phyloP scores from a whole-genome alignment of 768 basidiomycete genomes.

The Pholiota conissans region DNA sequence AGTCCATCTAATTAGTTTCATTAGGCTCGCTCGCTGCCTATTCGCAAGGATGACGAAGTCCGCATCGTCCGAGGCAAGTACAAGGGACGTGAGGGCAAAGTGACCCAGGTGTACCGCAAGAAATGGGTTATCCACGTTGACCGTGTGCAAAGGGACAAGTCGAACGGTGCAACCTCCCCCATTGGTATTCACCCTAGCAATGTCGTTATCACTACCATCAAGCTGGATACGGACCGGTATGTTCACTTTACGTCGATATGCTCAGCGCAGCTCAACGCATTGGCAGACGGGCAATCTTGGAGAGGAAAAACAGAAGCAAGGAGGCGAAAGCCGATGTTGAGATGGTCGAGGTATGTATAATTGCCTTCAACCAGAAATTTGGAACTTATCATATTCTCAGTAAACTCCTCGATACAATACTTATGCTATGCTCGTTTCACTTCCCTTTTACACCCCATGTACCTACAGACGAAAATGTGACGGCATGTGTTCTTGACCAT shows the following conservation, averaged over 20 bases:
- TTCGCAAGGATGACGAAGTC: constrained; percentile 99
- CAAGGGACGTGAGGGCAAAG: constrained; percentile 98
- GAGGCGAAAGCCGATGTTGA: constrained; percentile 64
- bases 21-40: constrained; percentile 87
- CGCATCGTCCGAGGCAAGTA: constrained; percentile 95
- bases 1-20: constrained; percentile 1
- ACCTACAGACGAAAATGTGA: constrained; percentile 64
- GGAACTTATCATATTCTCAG: constrained; percentile 21
- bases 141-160: constrained; percentile 96
- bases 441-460: constrained; percentile 43
- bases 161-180: constrained; percentile 90
- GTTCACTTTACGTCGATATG: neutral
- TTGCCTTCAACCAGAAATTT: neutral
- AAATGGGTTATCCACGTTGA: constrained; percentile 99
- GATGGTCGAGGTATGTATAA: constrained; percentile 71
- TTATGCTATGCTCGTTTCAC: neutral
- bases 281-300: constrained; percentile 68
- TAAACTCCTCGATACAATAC: constrained; percentile 28
- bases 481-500: constrained; percentile 42
- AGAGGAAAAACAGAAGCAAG: constrained; percentile 84
- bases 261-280: neutral
- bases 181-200: constrained; percentile 98
- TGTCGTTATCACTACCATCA: constrained; percentile 90
- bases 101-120: constrained; percentile 97
- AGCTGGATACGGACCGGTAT: constrained; percentile 85